Evolutionary conservation across 108 stramenopile genomes (phyloP).

Genomic region (Stephanodiscus minutulus): DNA sequence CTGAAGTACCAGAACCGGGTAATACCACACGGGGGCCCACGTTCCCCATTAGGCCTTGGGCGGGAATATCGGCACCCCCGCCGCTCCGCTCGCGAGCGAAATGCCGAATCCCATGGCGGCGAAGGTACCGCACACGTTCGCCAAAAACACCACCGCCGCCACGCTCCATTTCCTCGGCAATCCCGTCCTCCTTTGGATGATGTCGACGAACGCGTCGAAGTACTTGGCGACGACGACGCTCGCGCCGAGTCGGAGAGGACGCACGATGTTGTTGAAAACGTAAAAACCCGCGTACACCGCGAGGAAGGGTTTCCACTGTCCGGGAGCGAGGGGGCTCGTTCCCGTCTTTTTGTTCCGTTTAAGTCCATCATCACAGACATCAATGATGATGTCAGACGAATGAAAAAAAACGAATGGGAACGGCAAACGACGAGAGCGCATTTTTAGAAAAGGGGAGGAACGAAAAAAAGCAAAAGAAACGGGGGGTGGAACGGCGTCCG

Average conservation of each 20-base stretch:
- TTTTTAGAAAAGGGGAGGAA: too few relatives aligned
- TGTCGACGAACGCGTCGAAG: constrained; percentile 62
- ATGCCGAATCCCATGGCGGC: constrained; percentile 66
- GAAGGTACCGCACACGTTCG: constrained; percentile 70
- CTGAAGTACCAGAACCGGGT: too few relatives aligned
- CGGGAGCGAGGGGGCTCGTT: constrained; percentile 62
- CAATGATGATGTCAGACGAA: neutral
- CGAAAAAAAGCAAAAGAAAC: too few relatives aligned
- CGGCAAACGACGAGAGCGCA: too few relatives aligned
- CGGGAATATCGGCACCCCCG: constrained; percentile 76
- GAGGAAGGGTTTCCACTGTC: constrained; percentile 68
- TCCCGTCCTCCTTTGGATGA: constrained; percentile 53
- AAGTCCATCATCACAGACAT: neutral
- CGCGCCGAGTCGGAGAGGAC: constrained; percentile 50
- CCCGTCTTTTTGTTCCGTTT: constrained; percentile 39
- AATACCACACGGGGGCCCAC: too few relatives aligned
- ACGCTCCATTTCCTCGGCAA: constrained; percentile 50
- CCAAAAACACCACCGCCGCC: constrained; percentile 63
- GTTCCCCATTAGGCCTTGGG: constrained; percentile 16
- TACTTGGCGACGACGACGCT: constrained; percentile 64
- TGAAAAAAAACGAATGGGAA: neutral
- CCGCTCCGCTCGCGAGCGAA: constrained; percentile 51
- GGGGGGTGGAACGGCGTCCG: too few relatives aligned
- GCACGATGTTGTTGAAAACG: constrained; percentile 63
- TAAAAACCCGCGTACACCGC: constrained; percentile 63